Evolutionary conservation across 1,284 basidiomycete genomes (phyloP), one percentile per base, ranked within the genome.

Genomic region (Apiotrichum porosum): DNA sequence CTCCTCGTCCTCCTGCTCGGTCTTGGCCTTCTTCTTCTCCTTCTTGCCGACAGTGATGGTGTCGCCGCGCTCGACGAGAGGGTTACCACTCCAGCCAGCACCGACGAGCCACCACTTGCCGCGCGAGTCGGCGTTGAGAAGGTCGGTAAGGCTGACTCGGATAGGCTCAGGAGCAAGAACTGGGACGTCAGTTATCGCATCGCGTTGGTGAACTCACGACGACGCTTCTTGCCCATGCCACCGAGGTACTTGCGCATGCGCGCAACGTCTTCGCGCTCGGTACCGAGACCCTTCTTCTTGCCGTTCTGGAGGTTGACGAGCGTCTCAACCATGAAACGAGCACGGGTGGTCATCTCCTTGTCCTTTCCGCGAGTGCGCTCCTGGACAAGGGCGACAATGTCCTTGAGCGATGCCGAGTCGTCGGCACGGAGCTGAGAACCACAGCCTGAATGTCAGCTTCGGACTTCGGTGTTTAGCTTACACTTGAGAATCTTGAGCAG

Each of bases 81-180:
- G 89, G 63, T 97, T 85, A 1, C 94, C 94, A 23, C 81, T 81
- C 94, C 94, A 99, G 1, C 89, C 94, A 0, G 94, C 90, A 22
- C 94, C 95, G 31, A 97, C 88, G 2, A 97, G 78, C 95, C 95
- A 98, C 95, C 95, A 98, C 74, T 94, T 95, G 3, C 95, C 95
- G 63, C 84, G 88, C 24, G 80, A 86, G 47, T 88, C 83, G 0
- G 91, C 86, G 1, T 84, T 81, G 50, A 83, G 84, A 10, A 98
- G 78, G 69, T 98, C 94, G n/a, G 80, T 77, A 18, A 97, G 76
- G 0, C 84, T 83, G 1, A 93, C 82, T 2, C 89, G 84, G 9
- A 95, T 77, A 0, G 90, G 83, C 47, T 95, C 92, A 57, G 88
- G 83, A 0, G 84, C 80, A 49, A 84, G 75, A 3, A 89, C 90